Conservation (phyloP, 768 basidiomycete species). For the Pulveroboletus frians region DNA sequence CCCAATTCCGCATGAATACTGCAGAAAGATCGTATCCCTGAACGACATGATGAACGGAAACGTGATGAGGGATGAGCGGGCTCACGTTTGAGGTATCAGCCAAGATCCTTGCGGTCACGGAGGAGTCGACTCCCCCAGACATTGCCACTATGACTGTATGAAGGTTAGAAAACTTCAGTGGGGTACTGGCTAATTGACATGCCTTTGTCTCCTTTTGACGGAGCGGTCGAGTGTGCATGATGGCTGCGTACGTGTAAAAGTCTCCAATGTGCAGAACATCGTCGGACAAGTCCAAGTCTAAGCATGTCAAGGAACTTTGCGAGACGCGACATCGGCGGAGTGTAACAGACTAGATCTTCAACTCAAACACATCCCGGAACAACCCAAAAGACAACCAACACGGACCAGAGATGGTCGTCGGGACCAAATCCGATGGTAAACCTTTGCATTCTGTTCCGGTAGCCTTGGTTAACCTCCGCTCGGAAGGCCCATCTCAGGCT, state of each 20-base stretch:
- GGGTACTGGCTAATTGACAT: neutral
- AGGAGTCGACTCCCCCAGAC: constrained; percentile 96
- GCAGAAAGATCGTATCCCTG: constrained; percentile 82
- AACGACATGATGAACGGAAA: neutral
- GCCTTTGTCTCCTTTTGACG: constrained; percentile 29
- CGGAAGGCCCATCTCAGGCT: constrained; percentile 77
- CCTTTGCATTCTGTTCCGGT: neutral
- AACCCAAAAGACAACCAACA: neutral
- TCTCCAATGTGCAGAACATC: constrained; percentile 6
- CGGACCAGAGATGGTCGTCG: constrained; percentile 33
- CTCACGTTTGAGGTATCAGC: constrained; percentile 49
- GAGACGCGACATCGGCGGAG: constrained; percentile 2
- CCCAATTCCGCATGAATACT: constrained; percentile 97
- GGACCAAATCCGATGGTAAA: constrained; percentile 37
- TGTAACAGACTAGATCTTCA: neutral
- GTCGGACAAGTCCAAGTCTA: constrained; percentile 9
- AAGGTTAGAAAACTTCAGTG: neutral
- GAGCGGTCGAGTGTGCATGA: constrained; percentile 14
- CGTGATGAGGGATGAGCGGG: neutral
- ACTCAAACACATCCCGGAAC: neutral
- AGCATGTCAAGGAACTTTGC: constrained; percentile 3
- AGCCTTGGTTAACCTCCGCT: neutral
- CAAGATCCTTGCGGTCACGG: constrained; percentile 76
- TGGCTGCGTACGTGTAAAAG: constrained; percentile 4
- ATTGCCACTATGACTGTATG: constrained; percentile 79